phyloP scores from a whole-genome alignment of 2,329 filamentous ascomycete genomes.

The Drechslerella dactyloides region DNA sequence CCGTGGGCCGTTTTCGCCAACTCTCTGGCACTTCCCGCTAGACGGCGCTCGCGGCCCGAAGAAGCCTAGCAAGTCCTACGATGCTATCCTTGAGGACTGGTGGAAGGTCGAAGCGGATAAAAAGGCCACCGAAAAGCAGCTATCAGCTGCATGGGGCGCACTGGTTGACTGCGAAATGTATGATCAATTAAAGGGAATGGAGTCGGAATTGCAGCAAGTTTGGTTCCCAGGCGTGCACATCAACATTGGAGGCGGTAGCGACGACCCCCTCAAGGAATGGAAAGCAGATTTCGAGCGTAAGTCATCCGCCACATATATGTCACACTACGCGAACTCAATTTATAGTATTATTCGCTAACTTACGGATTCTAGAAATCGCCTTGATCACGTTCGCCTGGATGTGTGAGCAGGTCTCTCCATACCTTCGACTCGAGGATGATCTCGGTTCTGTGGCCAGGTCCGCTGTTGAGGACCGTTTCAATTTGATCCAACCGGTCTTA shows the following conservation, averaged over 20 bases:
- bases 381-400: constrained; percentile 50
- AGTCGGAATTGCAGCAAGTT: constrained; percentile 60
- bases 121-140: constrained; percentile 5
- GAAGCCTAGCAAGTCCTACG: constrained; percentile 34
- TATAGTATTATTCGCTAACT: no score
- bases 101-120: not conserved
- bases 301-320: not conserved
- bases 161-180: constrained; percentile 5
- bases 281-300: constrained; percentile 29
- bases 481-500: constrained; percentile 26
- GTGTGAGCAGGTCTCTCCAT: constrained; percentile 44
- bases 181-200: not conserved
- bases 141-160: not conserved
- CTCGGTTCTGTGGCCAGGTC: constrained; percentile 1
- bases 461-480: constrained; percentile 32
- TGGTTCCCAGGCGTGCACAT: constrained; percentile 57
- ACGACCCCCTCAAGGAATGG: constrained; percentile 30
- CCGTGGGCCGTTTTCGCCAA: constrained; percentile 64
- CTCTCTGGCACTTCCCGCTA: constrained; percentile 63
- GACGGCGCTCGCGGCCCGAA: constrained; percentile 45
- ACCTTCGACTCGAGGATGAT: constrained; percentile 32
- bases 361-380: constrained; percentile 28
- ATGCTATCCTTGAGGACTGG: constrained; percentile 9
- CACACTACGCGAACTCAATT: no score
- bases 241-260: constrained; percentile 63